Conservation (phyloP, 768 basidiomycete species). For the Russula dissimulans region DNA sequence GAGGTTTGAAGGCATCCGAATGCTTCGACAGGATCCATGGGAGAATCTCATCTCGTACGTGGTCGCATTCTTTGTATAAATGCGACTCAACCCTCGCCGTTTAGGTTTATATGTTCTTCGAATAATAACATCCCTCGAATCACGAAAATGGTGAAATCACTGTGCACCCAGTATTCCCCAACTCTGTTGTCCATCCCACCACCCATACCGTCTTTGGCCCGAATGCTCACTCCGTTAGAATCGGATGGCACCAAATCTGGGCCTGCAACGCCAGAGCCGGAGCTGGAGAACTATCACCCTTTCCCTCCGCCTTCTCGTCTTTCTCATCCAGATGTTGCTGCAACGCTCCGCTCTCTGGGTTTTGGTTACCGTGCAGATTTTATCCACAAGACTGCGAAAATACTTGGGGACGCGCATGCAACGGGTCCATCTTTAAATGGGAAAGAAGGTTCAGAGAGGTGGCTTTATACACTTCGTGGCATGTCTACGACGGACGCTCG, state of each 20-base stretch:
- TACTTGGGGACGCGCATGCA: conserved; percentile 55
- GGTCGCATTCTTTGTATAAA: not conserved
- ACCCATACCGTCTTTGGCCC: conserved; percentile 25
- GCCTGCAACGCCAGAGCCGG: conserved; percentile 13
- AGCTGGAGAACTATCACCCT: conserved; percentile 49
- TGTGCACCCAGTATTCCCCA: conserved; percentile 71
- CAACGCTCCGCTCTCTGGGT: conserved; percentile 67
- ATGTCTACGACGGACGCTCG: conserved; percentile 51
- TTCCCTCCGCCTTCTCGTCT: conserved; percentile 77
- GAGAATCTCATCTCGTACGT: conserved; percentile 90
- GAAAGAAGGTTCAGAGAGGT: conserved; percentile 47
- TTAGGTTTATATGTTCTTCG: conserved; percentile 92
- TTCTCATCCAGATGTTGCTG: conserved; percentile 45
- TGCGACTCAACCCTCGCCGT: not conserved
- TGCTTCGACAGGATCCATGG: conserved; percentile 91
- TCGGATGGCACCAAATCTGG: conserved; percentile 9
- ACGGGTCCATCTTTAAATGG: not conserved
- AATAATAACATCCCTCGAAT: conserved; percentile 96
- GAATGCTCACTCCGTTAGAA: conserved; percentile 23
- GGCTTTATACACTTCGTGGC: conserved; percentile 47
- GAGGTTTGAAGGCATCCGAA: conserved; percentile 72
- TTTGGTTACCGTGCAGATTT: conserved; percentile 95
- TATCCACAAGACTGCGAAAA: conserved; percentile 73
- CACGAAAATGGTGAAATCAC: conserved; percentile 81
- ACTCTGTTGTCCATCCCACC: conserved; percentile 45